These are phyloP conservation scores for Nematodospora anomalae DNA, from an alignment of 1,139 yeast genomes.

Conservation along the genomic window DNA sequence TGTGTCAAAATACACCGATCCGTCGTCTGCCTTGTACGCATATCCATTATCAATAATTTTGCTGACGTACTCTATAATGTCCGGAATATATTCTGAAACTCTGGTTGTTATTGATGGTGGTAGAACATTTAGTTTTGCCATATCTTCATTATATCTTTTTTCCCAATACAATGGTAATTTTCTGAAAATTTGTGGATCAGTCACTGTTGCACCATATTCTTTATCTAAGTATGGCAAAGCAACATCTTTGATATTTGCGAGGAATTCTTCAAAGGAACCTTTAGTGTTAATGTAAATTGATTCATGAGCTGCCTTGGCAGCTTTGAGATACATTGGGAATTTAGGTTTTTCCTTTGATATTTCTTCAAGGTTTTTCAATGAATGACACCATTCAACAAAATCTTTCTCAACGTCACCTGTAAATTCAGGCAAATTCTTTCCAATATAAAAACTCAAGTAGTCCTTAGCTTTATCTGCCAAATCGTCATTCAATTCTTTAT, in stretches of 20 bases:
- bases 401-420: conserved; percentile 27
- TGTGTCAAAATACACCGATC: conserved; percentile 95
- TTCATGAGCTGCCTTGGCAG: conserved; percentile 55
- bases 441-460: conserved; percentile 51
- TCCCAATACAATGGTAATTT: conserved; percentile 91
- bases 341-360: conserved; percentile 67
- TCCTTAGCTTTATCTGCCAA: conserved; percentile 39
- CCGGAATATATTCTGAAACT: conserved; percentile 96
- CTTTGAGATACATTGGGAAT: conserved; percentile 78
- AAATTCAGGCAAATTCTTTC: conserved; percentile 56
- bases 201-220: conserved; percentile 70
- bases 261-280: conserved; percentile 37
- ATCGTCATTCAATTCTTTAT: conserved; percentile 32
- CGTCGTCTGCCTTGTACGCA: conserved; percentile 80
- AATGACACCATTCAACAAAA: conserved; percentile 53
- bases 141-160: conserved; percentile 75
- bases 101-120: conserved; percentile 87
- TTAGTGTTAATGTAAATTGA: conserved; percentile 33
- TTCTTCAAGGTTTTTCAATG: conserved; percentile 45
- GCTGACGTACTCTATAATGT: conserved; percentile 77
- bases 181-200: conserved; percentile 81
- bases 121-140: conserved; percentile 79
- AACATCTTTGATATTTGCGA: conserved; percentile 62
- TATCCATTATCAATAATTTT: conserved; percentile 74
- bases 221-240: conserved; percentile 72